Evolutionary conservation across 345 rosid genomes (phyloP).

Genomic region (Iberis pinnata): DNA sequence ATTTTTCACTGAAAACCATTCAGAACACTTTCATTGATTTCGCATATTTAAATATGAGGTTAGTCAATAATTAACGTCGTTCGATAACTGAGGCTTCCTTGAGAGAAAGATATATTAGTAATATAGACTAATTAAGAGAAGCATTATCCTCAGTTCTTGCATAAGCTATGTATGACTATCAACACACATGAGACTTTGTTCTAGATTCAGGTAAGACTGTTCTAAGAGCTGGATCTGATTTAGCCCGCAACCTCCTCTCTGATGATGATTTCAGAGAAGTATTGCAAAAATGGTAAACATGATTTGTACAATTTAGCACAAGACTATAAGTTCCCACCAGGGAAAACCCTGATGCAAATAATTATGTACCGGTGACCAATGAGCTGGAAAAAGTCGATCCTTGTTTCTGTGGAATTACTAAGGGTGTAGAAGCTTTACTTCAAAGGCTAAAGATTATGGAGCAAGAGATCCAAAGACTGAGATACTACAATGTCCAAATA

Average conservation of each 20-base stretch:
- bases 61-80: no score
- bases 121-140: slow-evolving; percentile 64
- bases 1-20: no score
- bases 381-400: slow-evolving; percentile 64
- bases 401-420: slow-evolving; percentile 79
- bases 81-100: no score
- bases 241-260: slow-evolving; percentile 81
- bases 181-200: slow-evolving; percentile 80
- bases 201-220: slow-evolving; percentile 57
- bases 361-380: slow-evolving; percentile 46
- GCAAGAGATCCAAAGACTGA: slow-evolving; percentile 92
- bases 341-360: slow-evolving; percentile 32
- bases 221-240: slow-evolving; percentile 63
- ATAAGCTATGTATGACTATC: slow-evolving; percentile 85
- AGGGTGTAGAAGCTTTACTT: slow-evolving; percentile 77
- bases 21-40: no score
- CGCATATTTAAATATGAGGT: no score
- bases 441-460: slow-evolving; percentile 85
- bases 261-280: slow-evolving; percentile 95
- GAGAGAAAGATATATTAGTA: no score
- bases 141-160: slow-evolving; percentile 87
- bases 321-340: slow-evolving; percentile 61
- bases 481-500: slow-evolving; percentile 70
- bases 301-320: slow-evolving; percentile 74
- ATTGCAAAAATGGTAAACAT: slow-evolving; percentile 67